These are phyloP conservation scores for Prototheca wickerhamii DNA, from an alignment of 163 green algal species.

Conservation along the genomic window DNA sequence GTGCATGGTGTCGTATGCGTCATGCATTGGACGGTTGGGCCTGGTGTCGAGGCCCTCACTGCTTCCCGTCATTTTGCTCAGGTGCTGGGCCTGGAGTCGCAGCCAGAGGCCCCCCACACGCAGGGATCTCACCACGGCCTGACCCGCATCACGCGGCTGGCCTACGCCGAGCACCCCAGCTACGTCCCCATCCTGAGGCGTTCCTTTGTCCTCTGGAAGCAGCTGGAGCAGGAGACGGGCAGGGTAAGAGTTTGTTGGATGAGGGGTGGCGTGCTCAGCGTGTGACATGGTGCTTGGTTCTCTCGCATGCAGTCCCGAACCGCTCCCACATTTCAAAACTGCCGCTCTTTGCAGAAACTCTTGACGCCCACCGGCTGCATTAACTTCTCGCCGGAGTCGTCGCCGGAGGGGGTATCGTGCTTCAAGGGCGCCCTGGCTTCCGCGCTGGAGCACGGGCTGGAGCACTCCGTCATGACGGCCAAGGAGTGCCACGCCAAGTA, in stretches of 20 bases:
- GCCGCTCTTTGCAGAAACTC: constrained; percentile 16
- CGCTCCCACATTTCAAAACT: too few species aligned
- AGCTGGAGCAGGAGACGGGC: constrained; percentile 28
- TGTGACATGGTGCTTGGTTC: neutral
- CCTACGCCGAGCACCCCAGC: constrained; percentile 35
- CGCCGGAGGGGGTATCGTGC: constrained; percentile 10
- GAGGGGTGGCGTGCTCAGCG: neutral
- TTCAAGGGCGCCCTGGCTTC: constrained; percentile 27
- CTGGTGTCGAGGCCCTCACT: neutral
- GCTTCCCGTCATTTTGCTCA: constrained; percentile 4
- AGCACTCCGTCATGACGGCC: constrained; percentile 32
- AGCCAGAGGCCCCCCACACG: constrained; percentile 30
- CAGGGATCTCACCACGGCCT: constrained; percentile 36
- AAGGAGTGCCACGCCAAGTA: constrained; percentile 22
- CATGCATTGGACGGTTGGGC: neutral
- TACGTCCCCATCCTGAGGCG: constrained; percentile 42
- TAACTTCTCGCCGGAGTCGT: constrained; percentile 5
- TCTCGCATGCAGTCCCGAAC: neutral
- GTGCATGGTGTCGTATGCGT: neutral
- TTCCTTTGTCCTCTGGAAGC: constrained; percentile 30
- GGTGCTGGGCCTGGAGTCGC: constrained; percentile 41
- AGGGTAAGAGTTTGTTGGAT: constrained; percentile 10
- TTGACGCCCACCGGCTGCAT: constrained; percentile 32
- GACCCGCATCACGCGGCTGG: constrained; percentile 40
- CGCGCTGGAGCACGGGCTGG: constrained; percentile 24